Evolutionary conservation across 1,284 basidiomycete species (phyloP).

Genomic region (Cryptococcus sp.): DNA sequence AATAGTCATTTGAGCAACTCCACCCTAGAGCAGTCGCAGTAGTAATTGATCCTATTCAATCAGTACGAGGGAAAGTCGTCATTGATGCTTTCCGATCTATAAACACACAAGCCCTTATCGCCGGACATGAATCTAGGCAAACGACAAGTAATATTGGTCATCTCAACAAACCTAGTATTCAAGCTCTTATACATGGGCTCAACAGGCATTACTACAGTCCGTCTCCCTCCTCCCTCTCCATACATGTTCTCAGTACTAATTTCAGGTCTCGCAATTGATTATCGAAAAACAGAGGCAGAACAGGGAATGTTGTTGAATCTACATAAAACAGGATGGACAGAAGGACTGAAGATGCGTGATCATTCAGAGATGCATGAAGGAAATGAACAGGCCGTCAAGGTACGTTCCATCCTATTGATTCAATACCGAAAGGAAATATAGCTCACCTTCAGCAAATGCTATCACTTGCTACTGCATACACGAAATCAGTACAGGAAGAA

Average conservation of each 20-base stretch:
- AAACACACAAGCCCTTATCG: slow-evolving; percentile 71
- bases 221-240: slow-evolving; percentile 8
- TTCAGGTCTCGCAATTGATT: slow-evolving; percentile 80
- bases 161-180: slow-evolving; percentile 97
- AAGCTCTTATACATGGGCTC: slow-evolving; percentile 90
- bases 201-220: slow-evolving; percentile 89
- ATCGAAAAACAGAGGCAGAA: slow-evolving; percentile 93
- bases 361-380: slow-evolving; percentile 77
- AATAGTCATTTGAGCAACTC: slow-evolving; percentile 92
- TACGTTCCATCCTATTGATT: slow-evolving; percentile 42
- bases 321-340: slow-evolving; percentile 97
- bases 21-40: slow-evolving; percentile 94
- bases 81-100: slow-evolving; percentile 99
- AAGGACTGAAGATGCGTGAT: slow-evolving; percentile 83
- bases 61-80: slow-evolving; percentile 97
- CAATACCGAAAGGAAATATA: no score
- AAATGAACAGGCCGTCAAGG: slow-evolving; percentile 90
- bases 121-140: slow-evolving; percentile 92
- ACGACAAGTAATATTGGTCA: slow-evolving; percentile 98
- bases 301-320: slow-evolving; percentile 98
- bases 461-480: slow-evolving; percentile 81
- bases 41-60: slow-evolving; percentile 98
- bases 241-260: neutral
- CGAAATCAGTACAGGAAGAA: slow-evolving; percentile 94
- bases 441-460: slow-evolving; percentile 90